Percentiles rank a stretch among this genome's conserved stretches.
These are phyloP conservation scores for Pseudopithomyces chartarum DNA, from an alignment of 2,329 filamentous ascomycete genomes.

Conservation along the genomic window DNA sequence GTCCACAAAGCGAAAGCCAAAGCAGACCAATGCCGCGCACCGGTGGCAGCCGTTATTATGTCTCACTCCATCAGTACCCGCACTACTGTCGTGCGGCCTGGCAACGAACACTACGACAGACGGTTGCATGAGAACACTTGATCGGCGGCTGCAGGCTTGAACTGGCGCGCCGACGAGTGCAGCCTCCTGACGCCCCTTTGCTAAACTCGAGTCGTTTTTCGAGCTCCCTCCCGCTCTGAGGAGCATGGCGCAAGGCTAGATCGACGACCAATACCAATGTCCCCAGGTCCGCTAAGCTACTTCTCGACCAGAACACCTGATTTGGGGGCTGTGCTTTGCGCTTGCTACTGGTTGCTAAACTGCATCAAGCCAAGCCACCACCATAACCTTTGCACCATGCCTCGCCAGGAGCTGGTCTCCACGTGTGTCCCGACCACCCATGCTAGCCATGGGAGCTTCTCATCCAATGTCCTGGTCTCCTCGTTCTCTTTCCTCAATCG, in stretches of 20 bases:
- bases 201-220: background rate
- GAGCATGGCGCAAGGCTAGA: constrained; percentile 7
- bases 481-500: background rate
- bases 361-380: constrained; percentile 18
- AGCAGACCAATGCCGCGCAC: no score
- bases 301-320: background rate
- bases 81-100: no score
- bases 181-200: background rate
- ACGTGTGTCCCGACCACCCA: constrained; percentile 5
- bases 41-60: no score
- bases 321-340: background rate
- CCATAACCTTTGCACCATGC: constrained; percentile 14
- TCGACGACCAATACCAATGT: background rate
- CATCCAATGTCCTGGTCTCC: background rate
- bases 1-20: background rate
- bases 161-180: background rate
- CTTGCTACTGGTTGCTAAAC: constrained; percentile 8
- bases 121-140: no score
- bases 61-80: no score
- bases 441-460: background rate
- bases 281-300: constrained; percentile 2
- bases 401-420: constrained; percentile 8
- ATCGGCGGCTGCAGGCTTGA: no score
- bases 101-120: no score
- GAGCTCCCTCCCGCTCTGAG: background rate